Evolutionary conservation across 768 basidiomycete species (phyloP), one percentile per base, ranked within the genome.

Genomic region (Pluteus cervinus): DNA sequence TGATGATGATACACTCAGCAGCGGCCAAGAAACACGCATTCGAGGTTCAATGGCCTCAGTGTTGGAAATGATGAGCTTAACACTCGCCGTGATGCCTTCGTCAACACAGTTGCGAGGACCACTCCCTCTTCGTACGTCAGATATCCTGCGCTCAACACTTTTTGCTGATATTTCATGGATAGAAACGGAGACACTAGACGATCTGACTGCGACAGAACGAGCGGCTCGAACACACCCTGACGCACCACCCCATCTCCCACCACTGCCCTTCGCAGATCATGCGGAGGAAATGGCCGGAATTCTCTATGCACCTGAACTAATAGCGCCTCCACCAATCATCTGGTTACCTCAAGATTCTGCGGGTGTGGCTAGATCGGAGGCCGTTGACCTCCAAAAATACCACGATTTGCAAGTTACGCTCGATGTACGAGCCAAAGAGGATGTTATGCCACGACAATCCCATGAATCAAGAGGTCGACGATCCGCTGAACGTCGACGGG

Each of bases 331-430:
- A 14, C 86, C 86, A 1, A 77, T 83, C 42, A 84, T 91, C 35
- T 89, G 87, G 87, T 66, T 89, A n/a, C 84, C 84, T 1, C 81
- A 84, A 54, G 86, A 88, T 54, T 69, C 69, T 8, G 76, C 79
- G 11, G 82, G 82, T 16, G 76, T 87, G 11, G 84, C 81, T 6
- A 69, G 73, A 25, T 76, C 81, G 4, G 86, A 89, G 56, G 85
- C 85, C 20, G 65, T 72, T 33, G 87, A 91, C 57, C 61, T 89
- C 49, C 73, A 79, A 52, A 77, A 74, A 48, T 86, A 83, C 52
- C 86, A 89, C 49, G 68, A 76, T 39, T 59, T 90, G 42, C 66
- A 66, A 24, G 81, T 79, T 33, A 81, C 84, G 22, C 64, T 89
- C 15, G 84, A 86, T 56, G 79, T 81, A 22, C 69, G 71, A 29